These are phyloP conservation scores for Rosa chinensis DNA, from an alignment of 306 rosid genomes.

Conservation along the genomic window DNA sequence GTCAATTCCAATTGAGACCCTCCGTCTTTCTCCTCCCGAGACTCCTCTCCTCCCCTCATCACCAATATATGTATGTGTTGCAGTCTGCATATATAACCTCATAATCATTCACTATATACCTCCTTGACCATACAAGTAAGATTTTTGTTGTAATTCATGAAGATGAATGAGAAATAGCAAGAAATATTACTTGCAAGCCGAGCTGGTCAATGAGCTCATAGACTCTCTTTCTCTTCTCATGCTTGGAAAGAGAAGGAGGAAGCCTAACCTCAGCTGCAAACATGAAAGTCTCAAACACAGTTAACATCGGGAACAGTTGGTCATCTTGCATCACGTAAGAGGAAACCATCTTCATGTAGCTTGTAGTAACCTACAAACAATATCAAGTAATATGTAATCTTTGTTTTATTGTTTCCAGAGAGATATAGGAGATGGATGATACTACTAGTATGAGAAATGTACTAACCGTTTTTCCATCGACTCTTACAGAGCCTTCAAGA, in stretches of 20 bases:
- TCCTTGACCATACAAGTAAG: slow-evolving; percentile 1
- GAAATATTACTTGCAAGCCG: slow-evolving; percentile 61
- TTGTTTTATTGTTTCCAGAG: background rate
- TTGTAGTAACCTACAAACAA: slow-evolving; percentile 58
- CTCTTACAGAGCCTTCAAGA: slow-evolving; percentile 73
- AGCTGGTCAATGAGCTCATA: slow-evolving; percentile 69
- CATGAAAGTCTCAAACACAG: slow-evolving; percentile 85
- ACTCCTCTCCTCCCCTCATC: slow-evolving; percentile 86
- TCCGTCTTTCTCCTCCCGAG: slow-evolving; percentile 83
- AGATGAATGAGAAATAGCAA: background rate
- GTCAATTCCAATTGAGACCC: slow-evolving; percentile 85
- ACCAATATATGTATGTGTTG: slow-evolving; percentile 77
- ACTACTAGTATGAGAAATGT: background rate
- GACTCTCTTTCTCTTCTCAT: slow-evolving; percentile 70
- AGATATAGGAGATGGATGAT: background rate
- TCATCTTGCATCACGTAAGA: slow-evolving; percentile 97
- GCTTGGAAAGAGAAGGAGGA: slow-evolving; percentile 67
- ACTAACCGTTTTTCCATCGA: slow-evolving; percentile 61
- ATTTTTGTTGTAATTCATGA: background rate
- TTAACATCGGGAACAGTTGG: slow-evolving; percentile 82
- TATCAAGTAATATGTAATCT: background rate
- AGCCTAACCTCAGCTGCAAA: slow-evolving; percentile 93
- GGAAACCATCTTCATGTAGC: slow-evolving; percentile 93
- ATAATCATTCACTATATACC: background rate
- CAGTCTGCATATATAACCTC: slow-evolving; percentile 47